Conservation (phyloP, 176 grass and related monocot genomes). For the Musa itinerans region DNA sequence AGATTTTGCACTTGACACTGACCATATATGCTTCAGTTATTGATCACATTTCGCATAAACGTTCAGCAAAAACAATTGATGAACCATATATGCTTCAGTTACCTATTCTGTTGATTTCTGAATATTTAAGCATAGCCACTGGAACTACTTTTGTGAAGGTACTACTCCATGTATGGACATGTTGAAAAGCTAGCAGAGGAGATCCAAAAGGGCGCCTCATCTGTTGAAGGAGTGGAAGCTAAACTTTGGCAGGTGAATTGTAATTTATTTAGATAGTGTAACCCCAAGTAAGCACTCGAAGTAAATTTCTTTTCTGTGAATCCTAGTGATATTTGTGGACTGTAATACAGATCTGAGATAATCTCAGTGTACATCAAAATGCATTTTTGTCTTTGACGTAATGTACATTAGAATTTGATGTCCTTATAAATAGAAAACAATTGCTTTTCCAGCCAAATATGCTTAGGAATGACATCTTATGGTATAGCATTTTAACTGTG, state of each 20-base stretch:
- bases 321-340: too few relatives aligned
- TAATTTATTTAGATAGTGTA: not conserved
- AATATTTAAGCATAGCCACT: not conserved
- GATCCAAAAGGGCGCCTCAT: slow-evolving; percentile 69
- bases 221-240: slow-evolving; percentile 65
- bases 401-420: too few relatives aligned
- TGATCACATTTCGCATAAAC: not conserved
- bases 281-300: too few relatives aligned
- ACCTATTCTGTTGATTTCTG: not conserved
- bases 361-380: not conserved
- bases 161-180: slow-evolving; percentile 83
- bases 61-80: not conserved
- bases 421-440: too few relatives aligned
- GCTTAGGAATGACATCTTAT: too few relatives aligned
- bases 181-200: slow-evolving; percentile 75
- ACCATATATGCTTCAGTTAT: too few relatives aligned
- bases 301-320: too few relatives aligned
- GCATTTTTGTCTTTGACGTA: too few relatives aligned
- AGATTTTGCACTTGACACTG: too few relatives aligned
- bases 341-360: not conserved
- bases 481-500: too few relatives aligned
- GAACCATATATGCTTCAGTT: not conserved
- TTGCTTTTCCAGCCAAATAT: too few relatives aligned
- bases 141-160: slow-evolving; percentile 30
- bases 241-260: slow-evolving; percentile 74